Evolutionary conservation across 2,329 filamentous ascomycete species (phyloP).

Genomic region (Aureobasidium vineae): DNA sequence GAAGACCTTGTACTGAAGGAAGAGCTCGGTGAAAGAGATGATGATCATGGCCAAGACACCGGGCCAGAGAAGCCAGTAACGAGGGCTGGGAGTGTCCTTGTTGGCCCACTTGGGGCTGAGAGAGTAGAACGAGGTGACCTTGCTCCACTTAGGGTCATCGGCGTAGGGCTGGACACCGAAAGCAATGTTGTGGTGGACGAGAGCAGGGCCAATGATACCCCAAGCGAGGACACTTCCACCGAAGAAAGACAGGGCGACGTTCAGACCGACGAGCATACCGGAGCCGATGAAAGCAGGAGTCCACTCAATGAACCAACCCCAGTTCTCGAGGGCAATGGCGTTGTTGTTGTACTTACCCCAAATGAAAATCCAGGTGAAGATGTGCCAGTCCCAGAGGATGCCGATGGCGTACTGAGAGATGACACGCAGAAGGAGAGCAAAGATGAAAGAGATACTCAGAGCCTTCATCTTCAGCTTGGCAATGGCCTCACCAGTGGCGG

Average conservation of each 20-base stretch:
- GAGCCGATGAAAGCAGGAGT: constrained; percentile 61
- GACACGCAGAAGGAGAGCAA: constrained; percentile 53
- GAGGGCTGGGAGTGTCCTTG: constrained; percentile 48
- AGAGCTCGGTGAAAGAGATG: constrained; percentile 46
- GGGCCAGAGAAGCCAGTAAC: constrained; percentile 56
- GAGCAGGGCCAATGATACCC: constrained; percentile 56
- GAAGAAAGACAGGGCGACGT: constrained; percentile 59
- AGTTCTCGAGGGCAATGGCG: constrained; percentile 56
- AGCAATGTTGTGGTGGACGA: constrained; percentile 52
- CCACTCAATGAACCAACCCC: constrained; percentile 60
- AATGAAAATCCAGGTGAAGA: constrained; percentile 44
- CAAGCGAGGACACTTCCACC: constrained; percentile 55
- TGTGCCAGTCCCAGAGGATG: constrained; percentile 51
- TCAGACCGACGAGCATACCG: constrained; percentile 58
- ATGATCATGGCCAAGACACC: constrained; percentile 53
- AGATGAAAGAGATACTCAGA: constrained; percentile 51
- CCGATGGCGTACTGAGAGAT: constrained; percentile 59
- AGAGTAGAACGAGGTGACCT: constrained; percentile 44
- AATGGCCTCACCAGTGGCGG: constrained; percentile 49
- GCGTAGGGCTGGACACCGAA: constrained; percentile 28
- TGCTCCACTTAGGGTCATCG: constrained; percentile 48
- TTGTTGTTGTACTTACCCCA: constrained; percentile 52
- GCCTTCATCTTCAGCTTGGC: constrained; percentile 59
- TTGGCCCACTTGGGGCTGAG: constrained; percentile 40
- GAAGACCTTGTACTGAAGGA: constrained; percentile 47